Base-by-base conservation (phyloP, 1,139 yeast species). In the Candida buenavistaensis region DNA sequence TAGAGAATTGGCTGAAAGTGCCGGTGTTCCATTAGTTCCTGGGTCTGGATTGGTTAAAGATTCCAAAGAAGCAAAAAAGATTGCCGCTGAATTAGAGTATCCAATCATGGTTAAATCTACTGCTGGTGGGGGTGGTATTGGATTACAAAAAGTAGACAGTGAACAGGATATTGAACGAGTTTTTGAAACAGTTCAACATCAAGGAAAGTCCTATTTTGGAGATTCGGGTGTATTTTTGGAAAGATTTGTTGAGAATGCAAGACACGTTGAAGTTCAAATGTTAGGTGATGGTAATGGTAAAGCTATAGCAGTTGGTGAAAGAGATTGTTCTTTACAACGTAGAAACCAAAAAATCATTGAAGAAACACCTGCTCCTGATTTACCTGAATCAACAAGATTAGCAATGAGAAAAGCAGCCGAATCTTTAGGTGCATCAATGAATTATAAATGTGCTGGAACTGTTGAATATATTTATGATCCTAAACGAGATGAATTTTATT, bases 61-160 rank as follows among this genome's bases (percentile, higher is more conserved):
- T 41, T 72, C 88, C 6, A 72, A 72, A 14, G 96, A 86, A 51
- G 97, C 97, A 3, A 68, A 71, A 40, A 72, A 66, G 41, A 76
- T 82, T 45, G 97, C 97, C n/a, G 80, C 76, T 14, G 67, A 77
- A 47, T 71, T 92, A 37, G 88, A 80, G 43, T 92, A 87, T 53
- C 97, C 98, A 16, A 78, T 92, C 28, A 92, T 92, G 97, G 86
- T 92, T 36, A 92, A 92, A 63, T 85, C 96, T 14, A 90, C 97
- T 43, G 97, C 97, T 23, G 98, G 98, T 58, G 98, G 98, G 52
- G 98, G 98, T 59, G 98, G 98, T 62, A 92, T 90, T 53, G 98
- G 98, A 45, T 70, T 92, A 50, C 97, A 89, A 58, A 84, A 89
- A 57, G 97, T 90, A 41, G 95, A 89, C 52, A 74, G 80, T 28